A percentile compares a stretch with the other conserved stretches of the same genome.
Conservation (phyloP, 352 stramenopile genomes). For the Bremia lactucae region DNA sequence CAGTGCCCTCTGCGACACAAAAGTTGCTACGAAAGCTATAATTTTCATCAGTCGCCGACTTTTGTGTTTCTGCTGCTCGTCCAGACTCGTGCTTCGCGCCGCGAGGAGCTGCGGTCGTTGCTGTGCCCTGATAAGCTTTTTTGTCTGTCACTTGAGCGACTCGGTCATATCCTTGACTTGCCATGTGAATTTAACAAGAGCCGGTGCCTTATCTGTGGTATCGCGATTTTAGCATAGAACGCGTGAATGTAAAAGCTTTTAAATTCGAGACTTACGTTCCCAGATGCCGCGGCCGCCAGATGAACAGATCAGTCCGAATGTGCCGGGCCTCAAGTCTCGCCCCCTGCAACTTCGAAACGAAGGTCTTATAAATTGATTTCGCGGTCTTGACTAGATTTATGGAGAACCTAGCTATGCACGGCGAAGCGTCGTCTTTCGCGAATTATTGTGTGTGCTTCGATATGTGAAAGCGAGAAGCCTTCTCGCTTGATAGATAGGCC, state of each 20-base stretch:
- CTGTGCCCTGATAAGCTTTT: slow-evolving; percentile 1
- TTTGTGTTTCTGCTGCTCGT: not conserved
- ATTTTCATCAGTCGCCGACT: slow-evolving; percentile 20
- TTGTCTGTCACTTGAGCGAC: slow-evolving; percentile 2
- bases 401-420: slow-evolving; percentile 16
- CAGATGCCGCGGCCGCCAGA: no score
- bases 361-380: slow-evolving; percentile 1
- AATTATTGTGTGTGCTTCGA: slow-evolving; percentile 5
- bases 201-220: not conserved
- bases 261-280: no score
- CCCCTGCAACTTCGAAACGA: no score
- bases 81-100: slow-evolving; percentile 7
- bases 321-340: no score
- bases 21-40: slow-evolving; percentile 33
- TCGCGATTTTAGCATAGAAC: slow-evolving; percentile 8
- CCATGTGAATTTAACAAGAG: slow-evolving; percentile 9
- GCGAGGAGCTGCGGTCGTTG: not conserved
- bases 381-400: not conserved
- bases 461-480: slow-evolving; percentile 4
- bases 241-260: no score
- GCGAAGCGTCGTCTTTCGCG: slow-evolving; percentile 13
- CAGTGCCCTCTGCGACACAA: slow-evolving; percentile 14
- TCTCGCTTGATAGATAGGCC: slow-evolving; percentile 1
- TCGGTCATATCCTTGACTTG: slow-evolving; percentile 2
- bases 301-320: no score